These are phyloP conservation scores for Salix exigua DNA, from an alignment of 345 rosid species.

Conservation along the genomic window DNA sequence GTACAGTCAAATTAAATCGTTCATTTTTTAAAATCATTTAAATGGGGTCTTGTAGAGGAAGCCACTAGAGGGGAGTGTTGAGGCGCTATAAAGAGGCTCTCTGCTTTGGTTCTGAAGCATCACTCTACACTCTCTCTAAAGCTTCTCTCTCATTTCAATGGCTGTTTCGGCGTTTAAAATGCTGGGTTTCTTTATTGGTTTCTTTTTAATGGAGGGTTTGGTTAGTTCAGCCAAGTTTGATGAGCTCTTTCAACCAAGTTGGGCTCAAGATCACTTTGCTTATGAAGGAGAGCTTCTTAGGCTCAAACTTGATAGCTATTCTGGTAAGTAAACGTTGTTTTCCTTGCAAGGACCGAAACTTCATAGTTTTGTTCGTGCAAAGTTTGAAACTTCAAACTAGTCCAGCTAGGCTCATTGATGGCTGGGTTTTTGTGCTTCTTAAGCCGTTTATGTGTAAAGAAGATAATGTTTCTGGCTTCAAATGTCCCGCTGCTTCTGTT, in stretches of 20 bases:
- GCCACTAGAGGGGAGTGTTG: slow-evolving; percentile 10
- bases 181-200: slow-evolving; percentile 34
- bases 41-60: slow-evolving; percentile 15
- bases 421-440: background rate
- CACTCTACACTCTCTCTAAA: background rate
- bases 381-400: background rate
- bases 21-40: background rate
- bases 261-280: slow-evolving; percentile 80
- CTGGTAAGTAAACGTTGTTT: slow-evolving; percentile 48
- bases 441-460: background rate
- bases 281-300: slow-evolving; percentile 77
- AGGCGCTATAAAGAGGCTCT: slow-evolving; percentile 37
- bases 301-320: slow-evolving; percentile 84
- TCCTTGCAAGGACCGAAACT: background rate
- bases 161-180: slow-evolving; percentile 14
- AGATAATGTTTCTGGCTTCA: background rate
- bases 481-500: background rate
- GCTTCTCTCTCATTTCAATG: slow-evolving; percentile 17
- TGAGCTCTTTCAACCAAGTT: slow-evolving; percentile 70
- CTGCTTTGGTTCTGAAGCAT: background rate
- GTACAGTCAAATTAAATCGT: background rate
- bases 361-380: background rate
- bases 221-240: slow-evolving; percentile 54
- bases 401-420: background rate
- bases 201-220: slow-evolving; percentile 30